Conservation (phyloP, 805 yeast species). For the Saturnispora mendoncae region DNA sequence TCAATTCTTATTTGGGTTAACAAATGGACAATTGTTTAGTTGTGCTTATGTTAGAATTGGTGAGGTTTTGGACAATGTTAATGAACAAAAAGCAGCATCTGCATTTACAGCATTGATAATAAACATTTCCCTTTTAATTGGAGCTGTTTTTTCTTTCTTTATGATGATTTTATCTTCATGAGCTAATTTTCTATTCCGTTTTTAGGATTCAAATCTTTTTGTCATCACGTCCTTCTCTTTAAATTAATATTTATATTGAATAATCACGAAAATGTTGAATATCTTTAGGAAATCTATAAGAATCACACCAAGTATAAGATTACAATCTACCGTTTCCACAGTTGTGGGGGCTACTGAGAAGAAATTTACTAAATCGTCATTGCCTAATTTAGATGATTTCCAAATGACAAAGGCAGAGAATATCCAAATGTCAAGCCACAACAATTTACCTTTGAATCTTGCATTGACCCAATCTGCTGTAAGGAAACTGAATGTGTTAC, state of each 20-base stretch:
- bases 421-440: conserved; percentile 28
- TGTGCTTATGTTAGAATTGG: conserved; percentile 46
- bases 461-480: conserved; percentile 43
- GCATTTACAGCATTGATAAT: conserved; percentile 81
- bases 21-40: conserved; percentile 81
- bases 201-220: too few relatives aligned
- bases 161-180: conserved; percentile 30
- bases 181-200: too few relatives aligned
- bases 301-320: not conserved
- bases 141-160: conserved; percentile 67
- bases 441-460: conserved; percentile 31
- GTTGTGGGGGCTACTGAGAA: not conserved
- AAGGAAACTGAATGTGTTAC: conserved; percentile 43
- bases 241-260: not conserved
- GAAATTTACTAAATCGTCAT: conserved; percentile 13
- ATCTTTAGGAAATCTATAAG: not conserved
- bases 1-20: conserved; percentile 74
- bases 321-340: conserved; percentile 1
- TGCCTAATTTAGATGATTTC: conserved; percentile 22
- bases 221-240: not conserved
- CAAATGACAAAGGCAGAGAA: conserved; percentile 26
- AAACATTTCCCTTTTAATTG: conserved; percentile 68
- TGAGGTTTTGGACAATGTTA: conserved; percentile 32
- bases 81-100: conserved; percentile 83
- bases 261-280: too few relatives aligned